Evolutionary conservation across 768 basidiomycete genomes (phyloP), one percentile per base, ranked within the genome.

Genomic region (Boletus pseudopeckii): DNA sequence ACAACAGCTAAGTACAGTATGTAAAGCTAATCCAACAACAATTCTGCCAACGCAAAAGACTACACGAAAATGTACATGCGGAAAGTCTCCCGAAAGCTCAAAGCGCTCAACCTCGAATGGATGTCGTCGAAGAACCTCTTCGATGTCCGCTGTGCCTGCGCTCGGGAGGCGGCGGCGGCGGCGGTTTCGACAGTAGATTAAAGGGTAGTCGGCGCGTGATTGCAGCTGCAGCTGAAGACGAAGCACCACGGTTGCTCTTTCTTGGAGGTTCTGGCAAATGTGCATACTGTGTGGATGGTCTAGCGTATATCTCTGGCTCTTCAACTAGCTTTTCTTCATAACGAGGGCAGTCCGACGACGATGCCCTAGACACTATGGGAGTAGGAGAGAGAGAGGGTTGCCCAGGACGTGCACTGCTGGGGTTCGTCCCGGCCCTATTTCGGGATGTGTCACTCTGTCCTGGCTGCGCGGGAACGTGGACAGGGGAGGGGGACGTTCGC

Each of bases 221-320:
- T 8, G 59, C 79, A 55, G 78, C 74, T n/a, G 78, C 80, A 42
- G 83, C 77, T 1, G 80, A 80, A 39, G 64, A 66, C 45, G 64
- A 61, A n/a, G 62, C 59, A 36, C 62, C 58, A 42, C 72, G 77
- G 50, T 64, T 75, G 47, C 77, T 78, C 60, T 73, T 70, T 50
- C 64, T 57, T 37, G 84, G 85, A 50, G 87, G 88, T 53, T 85
- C 85, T 22, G 85, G 86, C 57, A 88, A 87, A 54, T 77, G 77
- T 15, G 88, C 84, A 70, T 84, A 88, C 56, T 85, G 84, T 50
- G 78, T 80, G 45, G 87, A 77, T 34, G 87, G 86, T 4, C 87
- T 88, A n/a, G 74, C 74, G 57, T 77, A 85, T 45, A 69, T 74
- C 64, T 80, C 80, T 28, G 74, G 61, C 46, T 82, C 82, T 60